Conservation (phyloP, 1,139 yeast genomes). For the Lodderomyces elongisporus region DNA sequence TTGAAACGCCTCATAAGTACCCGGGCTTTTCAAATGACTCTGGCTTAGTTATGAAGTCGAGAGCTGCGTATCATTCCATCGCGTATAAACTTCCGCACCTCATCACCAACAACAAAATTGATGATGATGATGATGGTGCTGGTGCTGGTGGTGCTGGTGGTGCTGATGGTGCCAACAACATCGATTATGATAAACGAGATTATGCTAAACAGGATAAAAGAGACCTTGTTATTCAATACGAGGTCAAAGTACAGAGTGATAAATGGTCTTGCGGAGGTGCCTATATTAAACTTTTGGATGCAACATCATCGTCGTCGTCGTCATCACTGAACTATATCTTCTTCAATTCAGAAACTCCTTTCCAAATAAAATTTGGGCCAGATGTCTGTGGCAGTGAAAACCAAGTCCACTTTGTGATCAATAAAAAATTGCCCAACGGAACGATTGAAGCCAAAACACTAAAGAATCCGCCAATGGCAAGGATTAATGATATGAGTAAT, state of each 20-base stretch:
- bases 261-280: constrained; percentile 87
- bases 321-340: constrained; percentile 22
- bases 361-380: constrained; percentile 91
- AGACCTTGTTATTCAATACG: constrained; percentile 81
- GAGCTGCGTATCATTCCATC: constrained; percentile 79
- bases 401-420: constrained; percentile 71
- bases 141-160: too few relatives aligned
- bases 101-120: constrained; percentile 42
- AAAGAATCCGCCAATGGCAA: constrained; percentile 61
- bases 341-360: constrained; percentile 50
- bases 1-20: constrained; percentile 48
- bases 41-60: constrained; percentile 70
- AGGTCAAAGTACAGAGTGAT: constrained; percentile 75
- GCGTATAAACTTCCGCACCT: constrained; percentile 52
- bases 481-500: constrained; percentile 51
- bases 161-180: too few relatives aligned
- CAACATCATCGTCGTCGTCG: too few relatives aligned
- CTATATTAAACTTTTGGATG: constrained; percentile 66
- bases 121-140: too few relatives aligned
- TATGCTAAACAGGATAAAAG: constrained; percentile 51
- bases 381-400: constrained; percentile 82
- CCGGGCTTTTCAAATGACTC: constrained; percentile 61
- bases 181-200: too few relatives aligned
- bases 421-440: constrained; percentile 51
- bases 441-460: constrained; percentile 65